Evolutionary conservation across 140 eudicot genomes (phyloP).

Genomic region (Anethum foeniculum): DNA sequence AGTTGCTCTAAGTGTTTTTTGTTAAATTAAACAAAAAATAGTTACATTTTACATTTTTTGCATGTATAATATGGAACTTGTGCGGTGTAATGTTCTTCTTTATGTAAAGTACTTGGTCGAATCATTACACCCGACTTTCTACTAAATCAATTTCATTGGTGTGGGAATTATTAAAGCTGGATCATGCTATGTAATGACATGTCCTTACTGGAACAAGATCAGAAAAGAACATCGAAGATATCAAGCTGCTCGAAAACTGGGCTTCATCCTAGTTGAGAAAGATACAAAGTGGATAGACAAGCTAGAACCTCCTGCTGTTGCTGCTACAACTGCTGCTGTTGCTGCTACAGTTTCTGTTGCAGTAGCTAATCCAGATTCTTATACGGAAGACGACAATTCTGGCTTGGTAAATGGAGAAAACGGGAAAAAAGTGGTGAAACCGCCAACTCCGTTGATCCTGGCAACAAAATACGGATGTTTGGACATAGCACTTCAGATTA

Average conservation of each 20-base stretch:
- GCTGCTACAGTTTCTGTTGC: not conserved
- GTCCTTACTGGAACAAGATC: conserved; percentile 15
- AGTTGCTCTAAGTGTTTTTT: no score
- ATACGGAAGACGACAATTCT: not conserved
- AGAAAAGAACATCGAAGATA: conserved; percentile 13
- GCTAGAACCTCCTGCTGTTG: not conserved
- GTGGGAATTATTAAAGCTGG: not conserved
- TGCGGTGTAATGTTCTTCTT: conserved; percentile 10
- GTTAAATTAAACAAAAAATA: no score
- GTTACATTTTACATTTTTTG: no score
- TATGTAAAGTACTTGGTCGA: not conserved
- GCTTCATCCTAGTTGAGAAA: conserved; percentile 16
- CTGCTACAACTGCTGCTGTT: no score
- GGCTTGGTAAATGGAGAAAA: no score
- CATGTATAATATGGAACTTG: no score
- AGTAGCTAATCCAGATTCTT: not conserved
- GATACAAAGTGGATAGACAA: conserved; percentile 23
- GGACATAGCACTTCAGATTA: conserved; percentile 32
- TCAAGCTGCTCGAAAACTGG: conserved; percentile 26
- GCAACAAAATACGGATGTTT: conserved; percentile 30
- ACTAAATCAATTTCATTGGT: not conserved
- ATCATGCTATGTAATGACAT: conserved; percentile 1
- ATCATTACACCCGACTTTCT: not conserved
- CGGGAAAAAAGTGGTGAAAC: no score
- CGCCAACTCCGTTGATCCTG: conserved; percentile 27